These are phyloP conservation scores for Botryobasidium botryosum DNA, from an alignment of 768 basidiomycete genomes.

Conservation along the genomic window DNA sequence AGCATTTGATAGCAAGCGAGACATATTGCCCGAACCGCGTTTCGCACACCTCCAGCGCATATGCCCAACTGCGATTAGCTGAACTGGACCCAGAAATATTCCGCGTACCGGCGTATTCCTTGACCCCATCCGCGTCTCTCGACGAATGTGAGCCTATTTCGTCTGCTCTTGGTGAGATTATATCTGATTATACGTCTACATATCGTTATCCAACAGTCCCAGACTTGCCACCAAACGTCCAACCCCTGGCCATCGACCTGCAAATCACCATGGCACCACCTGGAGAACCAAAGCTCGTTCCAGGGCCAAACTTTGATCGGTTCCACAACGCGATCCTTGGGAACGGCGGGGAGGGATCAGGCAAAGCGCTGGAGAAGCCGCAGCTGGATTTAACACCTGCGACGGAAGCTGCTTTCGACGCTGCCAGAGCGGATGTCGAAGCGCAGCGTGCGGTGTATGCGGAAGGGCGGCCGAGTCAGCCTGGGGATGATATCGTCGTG, in stretches of 20 bases:
- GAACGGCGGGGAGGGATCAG: too few relatives aligned
- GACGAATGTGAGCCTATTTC: constrained; percentile 14
- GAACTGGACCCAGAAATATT: constrained; percentile 60
- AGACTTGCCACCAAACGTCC: constrained; percentile 31
- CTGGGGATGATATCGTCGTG: constrained; percentile 49
- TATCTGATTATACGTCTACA: background rate
- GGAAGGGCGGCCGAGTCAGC: constrained; percentile 5
- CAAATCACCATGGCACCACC: constrained; percentile 32
- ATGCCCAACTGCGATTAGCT: constrained; percentile 53
- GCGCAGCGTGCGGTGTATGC: constrained; percentile 19
- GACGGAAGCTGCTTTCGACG: constrained; percentile 23
- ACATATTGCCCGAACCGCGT: constrained; percentile 44
- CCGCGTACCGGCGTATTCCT: constrained; percentile 39
- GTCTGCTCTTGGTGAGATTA: too few relatives aligned
- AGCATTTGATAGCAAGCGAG: constrained; percentile 66
- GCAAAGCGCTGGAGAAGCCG: too few relatives aligned
- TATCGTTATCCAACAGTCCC: constrained; percentile 17
- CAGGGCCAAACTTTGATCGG: constrained; percentile 12
- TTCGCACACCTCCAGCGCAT: constrained; percentile 57
- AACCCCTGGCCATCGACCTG: constrained; percentile 27
- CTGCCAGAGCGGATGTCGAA: constrained; percentile 22
- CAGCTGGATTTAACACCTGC: constrained; percentile 24
- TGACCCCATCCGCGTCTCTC: constrained; percentile 25
- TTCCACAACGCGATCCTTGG: constrained; percentile 12
- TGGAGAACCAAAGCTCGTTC: constrained; percentile 25